Conservation (phyloP, 257 asterid genomes). For the Solanum arcanum region DNA sequence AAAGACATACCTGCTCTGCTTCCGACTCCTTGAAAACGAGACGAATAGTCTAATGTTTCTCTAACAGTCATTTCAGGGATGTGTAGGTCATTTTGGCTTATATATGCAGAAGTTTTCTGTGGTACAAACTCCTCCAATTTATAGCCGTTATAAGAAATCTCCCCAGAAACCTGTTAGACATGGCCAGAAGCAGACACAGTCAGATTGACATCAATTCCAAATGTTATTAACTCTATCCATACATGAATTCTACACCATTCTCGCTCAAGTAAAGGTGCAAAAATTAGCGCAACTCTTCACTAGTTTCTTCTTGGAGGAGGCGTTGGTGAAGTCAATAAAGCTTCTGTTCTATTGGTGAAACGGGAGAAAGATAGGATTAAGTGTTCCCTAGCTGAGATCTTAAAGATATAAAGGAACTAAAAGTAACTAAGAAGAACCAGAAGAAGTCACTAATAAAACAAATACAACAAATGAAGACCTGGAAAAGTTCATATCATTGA, state of each 20-base stretch:
- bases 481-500: not conserved
- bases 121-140: slow-evolving; percentile 51
- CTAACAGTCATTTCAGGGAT: slow-evolving; percentile 69
- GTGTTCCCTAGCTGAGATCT: not conserved
- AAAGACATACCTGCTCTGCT: slow-evolving; percentile 45
- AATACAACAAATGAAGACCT: not conserved
- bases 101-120: slow-evolving; percentile 65
- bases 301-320: not conserved
- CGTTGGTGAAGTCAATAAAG: not conserved
- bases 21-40: slow-evolving; percentile 56
- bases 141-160: slow-evolving; percentile 50
- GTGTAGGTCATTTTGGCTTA: slow-evolving; percentile 59
- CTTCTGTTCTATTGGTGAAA: not conserved
- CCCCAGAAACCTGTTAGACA: slow-evolving; percentile 44
- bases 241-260: not conserved
- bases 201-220: not conserved
- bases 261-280: not conserved
- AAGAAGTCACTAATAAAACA: not conserved
- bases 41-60: slow-evolving; percentile 54
- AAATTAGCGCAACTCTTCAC: not conserved
- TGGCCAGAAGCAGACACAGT: not conserved
- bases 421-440: not conserved
- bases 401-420: not conserved
- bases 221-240: not conserved
- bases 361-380: not conserved